phyloP scores from a whole-genome alignment of 2,329 filamentous ascomycete genomes.

The Colletotrichum liriopes region DNA sequence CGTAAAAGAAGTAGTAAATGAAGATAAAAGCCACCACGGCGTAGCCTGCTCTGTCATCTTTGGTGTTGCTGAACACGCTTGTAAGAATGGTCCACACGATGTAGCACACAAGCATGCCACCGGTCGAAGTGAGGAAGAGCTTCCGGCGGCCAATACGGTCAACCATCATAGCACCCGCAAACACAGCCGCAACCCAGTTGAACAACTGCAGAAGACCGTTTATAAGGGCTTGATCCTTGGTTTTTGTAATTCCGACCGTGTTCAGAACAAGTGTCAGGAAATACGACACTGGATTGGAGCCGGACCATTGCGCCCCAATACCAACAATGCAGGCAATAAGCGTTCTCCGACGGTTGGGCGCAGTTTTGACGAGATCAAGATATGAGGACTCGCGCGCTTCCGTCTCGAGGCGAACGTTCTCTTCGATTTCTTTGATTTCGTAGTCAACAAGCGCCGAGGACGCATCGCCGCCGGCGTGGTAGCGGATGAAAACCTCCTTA shows the following conservation, averaged over 20 bases:
- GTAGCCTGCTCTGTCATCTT: slow-evolving; percentile 41
- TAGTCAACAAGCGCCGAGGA: slow-evolving; percentile 37
- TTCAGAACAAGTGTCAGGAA: slow-evolving; percentile 55
- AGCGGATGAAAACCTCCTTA: slow-evolving; percentile 66
- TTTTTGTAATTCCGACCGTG: slow-evolving; percentile 49
- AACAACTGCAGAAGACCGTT: slow-evolving; percentile 51
- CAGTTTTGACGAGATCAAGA: slow-evolving; percentile 49
- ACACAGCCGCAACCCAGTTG: slow-evolving; percentile 35
- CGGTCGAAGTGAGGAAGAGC: slow-evolving; percentile 60
- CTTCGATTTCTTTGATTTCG: slow-evolving; percentile 62
- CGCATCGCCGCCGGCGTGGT: slow-evolving; percentile 66
- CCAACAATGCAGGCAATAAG: slow-evolving; percentile 47
- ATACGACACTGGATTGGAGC: slow-evolving; percentile 55
- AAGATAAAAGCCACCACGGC: slow-evolving; percentile 44
- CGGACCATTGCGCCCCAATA: slow-evolving; percentile 49
- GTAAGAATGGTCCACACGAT: slow-evolving; percentile 47
- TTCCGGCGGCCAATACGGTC: slow-evolving; percentile 59
- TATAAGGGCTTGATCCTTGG: slow-evolving; percentile 57
- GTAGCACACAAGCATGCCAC: slow-evolving; percentile 46
- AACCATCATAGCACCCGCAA: slow-evolving; percentile 57
- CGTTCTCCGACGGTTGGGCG: slow-evolving; percentile 48
- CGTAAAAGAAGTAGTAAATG: slow-evolving; percentile 44
- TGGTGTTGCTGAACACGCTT: slow-evolving; percentile 16
- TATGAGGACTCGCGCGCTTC: slow-evolving; percentile 55
- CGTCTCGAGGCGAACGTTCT: slow-evolving; percentile 62